Conservation (phyloP, 2,329 filamentous ascomycete species). For the Endoconidiophora laricicola region DNA sequence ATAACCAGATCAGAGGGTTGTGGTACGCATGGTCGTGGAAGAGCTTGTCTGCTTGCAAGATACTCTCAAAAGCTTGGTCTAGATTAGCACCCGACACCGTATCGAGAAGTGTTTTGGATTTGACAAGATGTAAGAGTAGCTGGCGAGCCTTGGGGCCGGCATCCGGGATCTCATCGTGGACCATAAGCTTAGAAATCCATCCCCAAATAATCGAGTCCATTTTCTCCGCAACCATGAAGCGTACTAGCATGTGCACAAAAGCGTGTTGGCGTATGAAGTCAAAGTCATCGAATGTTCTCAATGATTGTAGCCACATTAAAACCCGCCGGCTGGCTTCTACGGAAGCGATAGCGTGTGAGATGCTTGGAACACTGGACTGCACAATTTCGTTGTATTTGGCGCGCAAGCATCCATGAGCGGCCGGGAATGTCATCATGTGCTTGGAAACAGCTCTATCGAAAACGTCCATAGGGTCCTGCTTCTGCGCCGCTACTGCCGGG, state of each 20-base stretch:
- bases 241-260: constrained; percentile 26
- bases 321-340: constrained; percentile 32
- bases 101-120: constrained; percentile 22
- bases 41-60: constrained; percentile 30
- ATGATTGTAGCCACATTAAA: constrained; percentile 36
- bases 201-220: constrained; percentile 34
- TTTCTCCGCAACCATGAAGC: constrained; percentile 36
- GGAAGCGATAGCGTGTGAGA: constrained; percentile 21
- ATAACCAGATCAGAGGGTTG: constrained; percentile 21
- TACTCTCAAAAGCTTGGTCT: constrained; percentile 31
- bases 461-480: constrained; percentile 32
- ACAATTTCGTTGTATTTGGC: constrained; percentile 28
- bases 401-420: constrained; percentile 37
- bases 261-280: constrained; percentile 26
- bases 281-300: constrained; percentile 29
- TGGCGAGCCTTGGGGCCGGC: constrained; percentile 17
- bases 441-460: constrained; percentile 39
- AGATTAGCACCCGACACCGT: constrained; percentile 21
- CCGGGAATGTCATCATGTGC: constrained; percentile 37
- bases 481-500: constrained; percentile 14
- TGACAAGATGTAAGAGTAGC: constrained; percentile 26
- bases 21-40: constrained; percentile 22
- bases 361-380: constrained; percentile 20
- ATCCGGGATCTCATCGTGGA: constrained; percentile 15
- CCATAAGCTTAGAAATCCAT: constrained; percentile 31